Percentiles rank a stretch among this genome's conserved stretches.
phyloP scores from a whole-genome alignment of 495 filamentous ascomycete species.

The Hyaloscypha hepaticicola region DNA sequence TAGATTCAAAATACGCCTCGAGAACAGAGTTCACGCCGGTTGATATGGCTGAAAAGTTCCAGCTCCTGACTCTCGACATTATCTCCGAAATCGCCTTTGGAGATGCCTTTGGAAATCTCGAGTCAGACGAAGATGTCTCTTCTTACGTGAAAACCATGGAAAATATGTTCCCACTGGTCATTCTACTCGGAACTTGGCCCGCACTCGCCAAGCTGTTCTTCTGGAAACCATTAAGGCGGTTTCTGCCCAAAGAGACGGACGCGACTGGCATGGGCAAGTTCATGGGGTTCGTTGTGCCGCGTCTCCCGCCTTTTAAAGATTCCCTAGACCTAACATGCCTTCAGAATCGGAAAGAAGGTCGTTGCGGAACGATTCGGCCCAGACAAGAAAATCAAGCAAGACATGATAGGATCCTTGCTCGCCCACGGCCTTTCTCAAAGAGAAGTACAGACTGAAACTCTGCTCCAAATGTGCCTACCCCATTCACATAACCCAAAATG shows the following conservation, averaged over 20 bases:
- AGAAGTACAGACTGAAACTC: slow-evolving; percentile 43
- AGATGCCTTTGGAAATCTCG: slow-evolving; percentile 33
- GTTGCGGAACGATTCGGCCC: slow-evolving; percentile 35
- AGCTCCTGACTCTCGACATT: slow-evolving; percentile 52
- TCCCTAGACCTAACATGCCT: background rate
- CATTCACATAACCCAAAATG: background rate
- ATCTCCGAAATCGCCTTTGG: slow-evolving; percentile 51
- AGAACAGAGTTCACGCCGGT: slow-evolving; percentile 35
- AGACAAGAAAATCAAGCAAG: slow-evolving; percentile 21
- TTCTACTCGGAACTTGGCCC: slow-evolving; percentile 13
- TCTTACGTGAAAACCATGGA: background rate
- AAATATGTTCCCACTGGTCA: background rate
- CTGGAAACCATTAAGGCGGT: slow-evolving; percentile 54
- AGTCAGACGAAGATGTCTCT: background rate
- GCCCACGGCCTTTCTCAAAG: slow-evolving; percentile 38
- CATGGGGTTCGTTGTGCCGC: slow-evolving; percentile 34
- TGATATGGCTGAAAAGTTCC: slow-evolving; percentile 42
- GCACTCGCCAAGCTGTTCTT: slow-evolving; percentile 45
- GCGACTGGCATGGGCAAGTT: slow-evolving; percentile 50
- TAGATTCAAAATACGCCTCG: slow-evolving; percentile 34
- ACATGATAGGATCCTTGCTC: slow-evolving; percentile 47
- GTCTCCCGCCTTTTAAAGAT: background rate
- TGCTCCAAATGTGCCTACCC: slow-evolving; percentile 39
- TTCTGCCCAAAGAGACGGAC: slow-evolving; percentile 50
- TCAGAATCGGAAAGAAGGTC: slow-evolving; percentile 38